Evolutionary conservation across 495 filamentous ascomycete species (phyloP), one percentile per base, ranked within the genome.

Genomic region (Penicillium parvum): DNA sequence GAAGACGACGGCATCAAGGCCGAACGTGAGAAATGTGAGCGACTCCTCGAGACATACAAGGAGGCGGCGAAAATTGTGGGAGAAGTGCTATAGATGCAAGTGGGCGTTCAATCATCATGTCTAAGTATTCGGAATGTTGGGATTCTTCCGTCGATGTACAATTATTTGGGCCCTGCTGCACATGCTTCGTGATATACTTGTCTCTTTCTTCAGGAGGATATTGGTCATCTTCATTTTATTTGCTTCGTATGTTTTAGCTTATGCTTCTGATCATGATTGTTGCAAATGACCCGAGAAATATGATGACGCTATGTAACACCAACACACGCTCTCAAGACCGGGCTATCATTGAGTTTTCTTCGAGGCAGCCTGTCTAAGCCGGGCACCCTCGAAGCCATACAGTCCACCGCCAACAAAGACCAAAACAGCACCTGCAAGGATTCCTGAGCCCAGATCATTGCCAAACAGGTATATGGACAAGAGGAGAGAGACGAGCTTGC

Each of bases 1-100:
- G 92, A 98, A 66, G 92, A 98, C 56, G 92, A 97, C 60, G 87
- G 77, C 11, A 92, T 98, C 60, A 96, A 96, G 76, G 86, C 88
- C 45, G 92, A 98, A 65, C 79, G 92, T 42, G 90, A 95, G 72
- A 98, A 98, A 75, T 98, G 92, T 62, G 94, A 97, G 75, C 89
- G 85, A 63, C 69, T 97, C 52, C 69, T 98, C 42, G 80, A 83
- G 52, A 98, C 94, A 22, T 98, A 98, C 70, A 86, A 88, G 47
- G 91, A 97, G 66, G 92, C 92, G 9, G 90, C 90, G 25, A 96
- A 91, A 73, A 98, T 98, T 58, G 87, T 98, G 34, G 89, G 91
- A 18, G 92, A 98, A 67, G 92, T 98, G 33, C 74, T 95, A 64
- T 95, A 85, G 61, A 48, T 37, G 10, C 8, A 22, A 8, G 16